Percentiles rank a stretch among this genome's conserved stretches.
These are phyloP conservation scores for Chaetoscypha palmicola DNA, from an alignment of 2,329 filamentous ascomycete species.

Conservation along the genomic window DNA sequence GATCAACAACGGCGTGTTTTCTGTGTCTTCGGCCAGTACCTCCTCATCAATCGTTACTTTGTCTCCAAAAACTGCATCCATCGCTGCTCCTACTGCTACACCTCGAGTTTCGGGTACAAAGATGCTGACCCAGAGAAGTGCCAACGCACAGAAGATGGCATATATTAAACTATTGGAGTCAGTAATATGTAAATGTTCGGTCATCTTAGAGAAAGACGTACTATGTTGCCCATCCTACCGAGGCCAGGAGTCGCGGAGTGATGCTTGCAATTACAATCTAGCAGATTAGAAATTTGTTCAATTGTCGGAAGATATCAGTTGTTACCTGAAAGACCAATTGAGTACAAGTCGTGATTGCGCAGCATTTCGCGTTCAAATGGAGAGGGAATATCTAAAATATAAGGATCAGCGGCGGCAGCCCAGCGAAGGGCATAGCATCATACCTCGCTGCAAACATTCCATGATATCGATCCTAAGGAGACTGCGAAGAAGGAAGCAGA, in stretches of 20 bases:
- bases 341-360: slow-evolving; percentile 31
- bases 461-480: slow-evolving; percentile 7
- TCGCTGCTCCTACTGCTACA: slow-evolving; percentile 51
- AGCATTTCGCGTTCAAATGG: slow-evolving; percentile 8
- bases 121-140: slow-evolving; percentile 34
- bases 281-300: not conserved
- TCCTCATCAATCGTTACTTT: slow-evolving; percentile 5
- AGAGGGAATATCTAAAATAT: slow-evolving; percentile 12
- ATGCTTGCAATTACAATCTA: slow-evolving; percentile 53
- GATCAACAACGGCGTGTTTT: not conserved
- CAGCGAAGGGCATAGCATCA: too few species aligned
- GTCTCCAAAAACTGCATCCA: slow-evolving; percentile 21
- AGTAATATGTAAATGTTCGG: slow-evolving; percentile 2
- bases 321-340: slow-evolving; percentile 53
- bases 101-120: slow-evolving; percentile 63
- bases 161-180: not conserved
- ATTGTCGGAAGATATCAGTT: slow-evolving; percentile 26
- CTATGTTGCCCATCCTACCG: slow-evolving; percentile 9
- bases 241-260: slow-evolving; percentile 7
- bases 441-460: slow-evolving; percentile 10
- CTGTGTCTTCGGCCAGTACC: slow-evolving; percentile 2
- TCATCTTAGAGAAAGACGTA: slow-evolving; percentile 1
- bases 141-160: not conserved
- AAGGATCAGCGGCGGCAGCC: too few species aligned
- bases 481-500: slow-evolving; percentile 9